These are phyloP conservation scores for Fusarium mundagurra DNA, from an alignment of 2,329 filamentous ascomycete species.

Conservation along the genomic window DNA sequence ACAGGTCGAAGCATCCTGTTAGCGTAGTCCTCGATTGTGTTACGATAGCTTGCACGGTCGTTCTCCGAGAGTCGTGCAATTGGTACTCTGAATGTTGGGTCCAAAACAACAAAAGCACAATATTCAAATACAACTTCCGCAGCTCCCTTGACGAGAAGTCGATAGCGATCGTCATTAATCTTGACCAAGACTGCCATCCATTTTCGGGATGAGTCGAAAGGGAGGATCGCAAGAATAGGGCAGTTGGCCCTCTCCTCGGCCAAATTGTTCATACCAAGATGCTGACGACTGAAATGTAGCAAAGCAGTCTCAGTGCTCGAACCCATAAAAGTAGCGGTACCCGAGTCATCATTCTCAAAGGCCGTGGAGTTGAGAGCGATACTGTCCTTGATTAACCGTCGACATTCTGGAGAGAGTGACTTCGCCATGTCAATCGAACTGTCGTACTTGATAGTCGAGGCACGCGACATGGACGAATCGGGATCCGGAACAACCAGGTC, in stretches of 20 bases:
- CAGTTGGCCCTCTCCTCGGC: constrained; percentile 58
- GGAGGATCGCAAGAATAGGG: constrained; percentile 59
- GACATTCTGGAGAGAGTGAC: constrained; percentile 48
- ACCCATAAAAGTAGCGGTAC: constrained; percentile 57
- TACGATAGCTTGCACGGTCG: constrained; percentile 46
- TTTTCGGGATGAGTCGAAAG: constrained; percentile 64
- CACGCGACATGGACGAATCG: constrained; percentile 33
- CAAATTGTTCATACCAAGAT: constrained; percentile 57
- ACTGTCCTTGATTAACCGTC: constrained; percentile 51
- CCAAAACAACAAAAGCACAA: constrained; percentile 54
- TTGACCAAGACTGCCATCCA: constrained; percentile 66
- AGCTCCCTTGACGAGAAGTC: constrained; percentile 66
- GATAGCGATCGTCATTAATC: constrained; percentile 56
- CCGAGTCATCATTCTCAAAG: constrained; percentile 57
- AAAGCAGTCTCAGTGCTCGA: constrained; percentile 66
- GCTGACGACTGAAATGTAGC: constrained; percentile 60
- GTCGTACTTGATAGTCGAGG: constrained; percentile 38
- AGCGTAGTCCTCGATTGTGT: constrained; percentile 63
- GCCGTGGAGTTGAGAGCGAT: constrained; percentile 62
- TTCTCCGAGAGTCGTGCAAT: constrained; percentile 45
- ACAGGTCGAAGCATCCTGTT: constrained; percentile 78
- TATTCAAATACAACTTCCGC: constrained; percentile 64
- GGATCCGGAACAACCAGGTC: constrained; percentile 37
- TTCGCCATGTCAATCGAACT: constrained; percentile 45
- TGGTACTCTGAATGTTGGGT: constrained; percentile 52